Base-by-base conservation (phyloP, 371 early-diverging fungal genomes). In the Amoeboaphelidium occidentale region DNA sequence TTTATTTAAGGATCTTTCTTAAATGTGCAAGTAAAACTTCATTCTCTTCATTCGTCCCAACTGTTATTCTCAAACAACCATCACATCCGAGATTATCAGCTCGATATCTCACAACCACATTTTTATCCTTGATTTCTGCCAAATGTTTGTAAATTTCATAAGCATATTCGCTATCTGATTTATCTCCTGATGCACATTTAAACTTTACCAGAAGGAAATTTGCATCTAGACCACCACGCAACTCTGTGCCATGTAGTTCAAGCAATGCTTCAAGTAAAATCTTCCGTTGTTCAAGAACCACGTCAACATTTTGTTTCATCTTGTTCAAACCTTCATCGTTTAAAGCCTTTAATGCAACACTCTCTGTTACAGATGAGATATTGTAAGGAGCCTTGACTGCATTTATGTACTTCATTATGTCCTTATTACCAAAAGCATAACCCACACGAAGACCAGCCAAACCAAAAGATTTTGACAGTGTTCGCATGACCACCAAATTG, bases 371-470 rank as follows among this genome's bases (percentile, higher is more conserved):
- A 12, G 86, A 79, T 42, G 81, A 79, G 50, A 97, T 81, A 63
- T 89, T 94, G 70, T 97, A 97, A 6, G 97, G 97, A 13, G 97
- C 92, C 63, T 97, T 97, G 44, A 88, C 77, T 43, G 83, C 85
- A 67, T 94, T 94, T 62, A 97, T 71, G 52, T 86, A 72, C 25
- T 64, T 65, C 22, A 92, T 81, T 45, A 93, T 62, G 48, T 75
- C 78, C 3, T 80, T 73, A 42, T 75, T 61, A 2, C 80, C 73
- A 47, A 86, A 73, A n/a, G 84, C 79, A 49, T 91, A 68, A 43
- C 97, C 97, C 46, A 91, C 58, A 39, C 70, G 68, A 50, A 92
- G 81, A 39, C 93, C 97, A 45, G 97, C 97, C 46, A 94, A 63
- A 20, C 96, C 96, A 63, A 93, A 97, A 53, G 83, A 75, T 69